Evolutionary conservation across 2,329 filamentous ascomycete genomes (phyloP).

Genomic region (Xylariomycetidae sp.): DNA sequence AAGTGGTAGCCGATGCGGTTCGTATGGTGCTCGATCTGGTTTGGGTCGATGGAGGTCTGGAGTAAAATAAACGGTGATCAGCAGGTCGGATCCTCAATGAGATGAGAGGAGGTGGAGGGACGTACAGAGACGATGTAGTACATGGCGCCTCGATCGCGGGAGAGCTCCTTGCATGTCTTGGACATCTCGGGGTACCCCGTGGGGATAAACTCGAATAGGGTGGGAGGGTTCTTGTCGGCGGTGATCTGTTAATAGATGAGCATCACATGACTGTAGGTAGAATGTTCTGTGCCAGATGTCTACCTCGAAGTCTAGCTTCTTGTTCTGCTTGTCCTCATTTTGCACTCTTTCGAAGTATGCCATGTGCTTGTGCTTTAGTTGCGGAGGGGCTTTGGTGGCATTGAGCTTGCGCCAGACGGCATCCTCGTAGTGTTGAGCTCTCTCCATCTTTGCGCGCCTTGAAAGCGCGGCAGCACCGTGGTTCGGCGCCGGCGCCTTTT

Average conservation of each 20-base stretch:
- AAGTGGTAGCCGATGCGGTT: constrained; percentile 58
- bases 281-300: constrained; percentile 6
- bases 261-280: no score
- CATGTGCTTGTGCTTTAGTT: constrained; percentile 54
- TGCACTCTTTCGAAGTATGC: constrained; percentile 60
- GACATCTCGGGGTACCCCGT: constrained; percentile 57
- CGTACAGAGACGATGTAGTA: constrained; percentile 62
- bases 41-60: constrained; percentile 29
- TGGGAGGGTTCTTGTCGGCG: constrained; percentile 44
- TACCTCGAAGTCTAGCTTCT: constrained; percentile 59
- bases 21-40: constrained; percentile 44
- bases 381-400: constrained; percentile 30
- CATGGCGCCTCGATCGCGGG: constrained; percentile 55
- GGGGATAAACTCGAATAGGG: constrained; percentile 58
- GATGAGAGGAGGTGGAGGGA: no score
- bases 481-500: constrained; percentile 23
- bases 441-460: constrained; percentile 24
- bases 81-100: no score
- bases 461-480: constrained; percentile 18
- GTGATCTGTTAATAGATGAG: constrained; percentile 41
- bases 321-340: constrained; percentile 58
- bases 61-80: no score
- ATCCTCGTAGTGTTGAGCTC: constrained; percentile 20
- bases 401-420: constrained; percentile 24
- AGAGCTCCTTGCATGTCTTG: constrained; percentile 57